Evolutionary conservation across 257 asterid genomes (phyloP).

Genomic region (Voacanga thouarsii): DNA sequence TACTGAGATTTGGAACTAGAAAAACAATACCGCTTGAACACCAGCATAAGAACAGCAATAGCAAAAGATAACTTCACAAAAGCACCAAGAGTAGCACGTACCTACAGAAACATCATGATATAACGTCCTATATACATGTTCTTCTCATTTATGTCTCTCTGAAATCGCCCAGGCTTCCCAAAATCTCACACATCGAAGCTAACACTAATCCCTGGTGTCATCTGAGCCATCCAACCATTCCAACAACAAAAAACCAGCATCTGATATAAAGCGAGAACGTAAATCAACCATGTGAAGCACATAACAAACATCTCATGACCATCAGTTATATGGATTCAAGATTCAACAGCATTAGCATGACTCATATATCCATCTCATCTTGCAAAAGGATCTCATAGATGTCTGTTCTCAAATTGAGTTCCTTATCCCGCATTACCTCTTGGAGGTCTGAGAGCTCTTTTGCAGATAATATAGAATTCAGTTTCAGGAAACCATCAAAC

Average conservation of each 20-base stretch:
- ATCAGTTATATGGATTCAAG: neutral
- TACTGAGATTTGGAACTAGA: neutral
- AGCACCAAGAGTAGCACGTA: neutral
- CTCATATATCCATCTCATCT: constrained; percentile 57
- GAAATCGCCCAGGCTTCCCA: neutral
- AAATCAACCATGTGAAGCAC: neutral
- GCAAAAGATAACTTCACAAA: neutral
- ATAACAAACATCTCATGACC: neutral
- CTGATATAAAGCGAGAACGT: neutral
- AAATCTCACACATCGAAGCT: neutral
- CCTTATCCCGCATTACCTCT: constrained; percentile 97
- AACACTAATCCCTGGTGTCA: neutral
- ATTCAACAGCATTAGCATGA: neutral
- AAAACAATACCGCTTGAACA: neutral
- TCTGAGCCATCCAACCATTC: neutral
- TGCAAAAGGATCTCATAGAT: constrained; percentile 85
- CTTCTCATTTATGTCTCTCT: neutral
- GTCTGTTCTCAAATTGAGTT: constrained; percentile 91
- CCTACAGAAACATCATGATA: neutral
- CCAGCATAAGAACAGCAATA: neutral
- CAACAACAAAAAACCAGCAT: neutral
- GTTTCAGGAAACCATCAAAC: constrained; percentile 85
- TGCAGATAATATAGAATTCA: constrained; percentile 52
- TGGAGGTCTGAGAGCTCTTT: constrained; percentile 96
- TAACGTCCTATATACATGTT: neutral